Base-by-base conservation (phyloP, 768 basidiomycete species). In the Boletus edulis region DNA sequence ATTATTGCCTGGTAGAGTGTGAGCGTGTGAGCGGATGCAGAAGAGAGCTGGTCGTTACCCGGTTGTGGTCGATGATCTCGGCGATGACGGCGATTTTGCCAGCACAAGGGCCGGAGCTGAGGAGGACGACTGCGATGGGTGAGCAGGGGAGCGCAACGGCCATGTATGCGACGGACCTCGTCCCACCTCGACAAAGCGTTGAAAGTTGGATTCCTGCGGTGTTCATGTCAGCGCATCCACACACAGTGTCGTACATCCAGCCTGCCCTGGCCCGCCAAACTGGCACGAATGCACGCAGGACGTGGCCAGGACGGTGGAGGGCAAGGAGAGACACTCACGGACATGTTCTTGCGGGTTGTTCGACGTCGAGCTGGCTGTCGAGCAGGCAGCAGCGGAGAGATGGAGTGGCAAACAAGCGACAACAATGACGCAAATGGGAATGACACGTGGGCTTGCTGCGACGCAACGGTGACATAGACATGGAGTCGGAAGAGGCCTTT, bases 21-120 rank as follows among this genome's bases (percentile, higher is more conserved):
- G 45, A 49, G 43, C 22, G 18, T 39, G n/a, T 24, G 3, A 8
- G 2, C 4, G 9, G 42, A 20, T 18, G 15, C 2, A 41, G 8
- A 46, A 5, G n/a, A 38, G 3, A 42, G 13, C 40, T 45, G 12
- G 5, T 17, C 14, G 17, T 58, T 71, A 97, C 96, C 72, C 95
- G 86, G 81, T 94, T 96, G 82, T 98, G 96, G 84, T 98, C 97
- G 61, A 98, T 95, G 75, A 98, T 95, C 75, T 98, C 94, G 48
- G 85, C 87, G 72, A 99, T 95, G 60, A 94, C 89, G 52, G 97
- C 97, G 66, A 97, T 91, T 74, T 87, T 89, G 63, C 94, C 94
- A 43, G 84, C 79, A 55, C 77, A 83, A 83, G 92, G 91, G 52
- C 96, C 96, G 55, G 86, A 74, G 73, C 89, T 91, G 78, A 98